Evolutionary conservation across 192 early-diverging fungal genomes (phyloP).

Genomic region (Rhizophagus prolifer): DNA sequence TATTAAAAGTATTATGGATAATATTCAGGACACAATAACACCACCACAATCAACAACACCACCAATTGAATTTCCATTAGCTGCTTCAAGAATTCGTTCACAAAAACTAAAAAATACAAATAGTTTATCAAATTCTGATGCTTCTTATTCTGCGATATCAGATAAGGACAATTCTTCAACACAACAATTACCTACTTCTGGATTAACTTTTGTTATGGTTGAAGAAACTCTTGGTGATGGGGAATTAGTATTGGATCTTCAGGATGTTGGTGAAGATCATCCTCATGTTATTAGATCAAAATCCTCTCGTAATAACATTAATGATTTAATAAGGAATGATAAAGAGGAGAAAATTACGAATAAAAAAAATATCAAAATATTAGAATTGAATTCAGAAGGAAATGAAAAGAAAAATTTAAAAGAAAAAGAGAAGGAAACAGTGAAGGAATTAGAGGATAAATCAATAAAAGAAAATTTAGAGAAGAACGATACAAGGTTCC

Average conservation of each 20-base stretch:
- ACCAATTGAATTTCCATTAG: constrained; percentile 23
- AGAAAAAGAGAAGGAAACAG: no score
- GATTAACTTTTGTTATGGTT: constrained; percentile 6
- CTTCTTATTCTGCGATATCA: no score
- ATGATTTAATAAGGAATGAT: background rate
- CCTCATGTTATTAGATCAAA: background rate
- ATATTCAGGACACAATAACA: background rate
- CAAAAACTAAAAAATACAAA: background rate
- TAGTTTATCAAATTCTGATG: background rate
- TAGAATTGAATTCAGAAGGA: no score
- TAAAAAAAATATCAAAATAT: background rate
- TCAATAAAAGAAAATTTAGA: no score
- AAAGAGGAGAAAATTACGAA: background rate
- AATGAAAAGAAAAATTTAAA: no score
- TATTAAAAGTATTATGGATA: background rate
- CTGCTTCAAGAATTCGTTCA: constrained; percentile 4
- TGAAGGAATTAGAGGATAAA: no score
- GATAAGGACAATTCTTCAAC: no score
- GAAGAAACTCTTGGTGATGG: constrained; percentile 14
- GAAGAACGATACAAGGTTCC: no score
- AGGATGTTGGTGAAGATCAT: background rate
- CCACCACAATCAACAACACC: background rate
- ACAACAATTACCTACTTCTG: background rate
- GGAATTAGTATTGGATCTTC: constrained; percentile 8
- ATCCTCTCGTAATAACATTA: background rate